Conservation (phyloP, 768 basidiomycete genomes). For the Mycena maculata region DNA sequence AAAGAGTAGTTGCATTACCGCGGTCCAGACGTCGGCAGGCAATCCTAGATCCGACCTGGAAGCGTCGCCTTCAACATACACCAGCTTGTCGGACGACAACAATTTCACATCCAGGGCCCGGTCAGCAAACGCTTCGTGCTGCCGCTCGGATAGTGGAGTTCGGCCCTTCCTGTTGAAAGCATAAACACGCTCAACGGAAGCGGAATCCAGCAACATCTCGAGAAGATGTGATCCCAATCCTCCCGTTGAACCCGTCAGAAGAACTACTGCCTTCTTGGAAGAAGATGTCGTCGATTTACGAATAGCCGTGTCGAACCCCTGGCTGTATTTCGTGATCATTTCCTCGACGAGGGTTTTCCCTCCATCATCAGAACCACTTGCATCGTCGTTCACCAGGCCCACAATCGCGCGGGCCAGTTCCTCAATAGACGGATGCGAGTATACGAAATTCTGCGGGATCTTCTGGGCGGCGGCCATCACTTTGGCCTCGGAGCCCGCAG, state of each 20-base stretch:
- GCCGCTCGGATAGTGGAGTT: too few species aligned
- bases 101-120: slow-evolving; percentile 18
- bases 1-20: slow-evolving; percentile 25
- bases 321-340: slow-evolving; percentile 26
- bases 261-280: slow-evolving; percentile 36
- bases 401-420: slow-evolving; percentile 21
- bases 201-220: slow-evolving; percentile 40
- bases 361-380: neutral
- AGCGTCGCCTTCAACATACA: slow-evolving; percentile 45
- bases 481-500: neutral
- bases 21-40: slow-evolving; percentile 32
- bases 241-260: slow-evolving; percentile 58
- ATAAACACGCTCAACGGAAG: too few species aligned
- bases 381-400: neutral
- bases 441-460: slow-evolving; percentile 30
- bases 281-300: neutral
- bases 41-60: slow-evolving; percentile 39
- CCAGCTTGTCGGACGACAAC: slow-evolving; percentile 29
- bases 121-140: too few species aligned
- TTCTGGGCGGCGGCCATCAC: slow-evolving; percentile 3
- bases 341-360: slow-evolving; percentile 10
- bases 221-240: slow-evolving; percentile 53
- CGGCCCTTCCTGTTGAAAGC: too few species aligned
- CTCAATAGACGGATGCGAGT: slow-evolving; percentile 31
- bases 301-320: slow-evolving; percentile 1